phyloP scores from a whole-genome alignment of 2,329 filamentous ascomycete genomes.

The Bipolaris victoriae region DNA sequence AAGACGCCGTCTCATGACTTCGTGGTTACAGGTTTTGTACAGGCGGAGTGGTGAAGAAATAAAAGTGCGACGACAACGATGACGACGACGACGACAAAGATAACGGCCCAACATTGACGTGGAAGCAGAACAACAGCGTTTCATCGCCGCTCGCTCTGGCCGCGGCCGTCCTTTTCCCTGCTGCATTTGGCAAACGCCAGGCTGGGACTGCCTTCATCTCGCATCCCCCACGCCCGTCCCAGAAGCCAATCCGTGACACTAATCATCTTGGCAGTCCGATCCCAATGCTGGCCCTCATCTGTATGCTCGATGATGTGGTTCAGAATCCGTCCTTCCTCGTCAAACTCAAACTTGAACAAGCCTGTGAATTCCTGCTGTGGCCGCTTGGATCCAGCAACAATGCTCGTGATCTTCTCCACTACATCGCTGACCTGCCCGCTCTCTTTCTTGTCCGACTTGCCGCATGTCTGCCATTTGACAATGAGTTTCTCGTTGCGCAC shows the following conservation, averaged over 20 bases:
- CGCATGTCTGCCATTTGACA: constrained; percentile 83
- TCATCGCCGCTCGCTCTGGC: constrained; percentile 9
- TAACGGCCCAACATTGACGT: neutral
- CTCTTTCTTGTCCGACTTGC: constrained; percentile 56
- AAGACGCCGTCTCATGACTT: constrained; percentile 17
- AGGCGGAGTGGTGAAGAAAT: constrained; percentile 17
- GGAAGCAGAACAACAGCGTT: neutral
- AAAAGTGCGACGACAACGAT: neutral
- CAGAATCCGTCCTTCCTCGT: constrained; percentile 79
- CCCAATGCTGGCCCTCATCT: constrained; percentile 82
- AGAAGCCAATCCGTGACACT: constrained; percentile 94
- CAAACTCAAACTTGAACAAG: constrained; percentile 95
- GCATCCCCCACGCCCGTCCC: constrained; percentile 70
- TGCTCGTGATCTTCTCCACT: constrained; percentile 61
- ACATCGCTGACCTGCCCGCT: constrained; percentile 56
- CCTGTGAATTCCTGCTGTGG: constrained; percentile 77
- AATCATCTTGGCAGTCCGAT: constrained; percentile 83
- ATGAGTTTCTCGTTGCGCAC: constrained; percentile 77
- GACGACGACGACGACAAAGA: too few relatives aligned
- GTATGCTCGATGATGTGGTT: constrained; percentile 95
- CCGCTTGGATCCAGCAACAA: constrained; percentile 58
- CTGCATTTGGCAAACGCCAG: constrained; percentile 48
- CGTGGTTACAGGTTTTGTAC: constrained; percentile 37
- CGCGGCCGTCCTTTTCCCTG: constrained; percentile 17
- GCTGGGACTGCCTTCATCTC: constrained; percentile 51